Percentiles rank a stretch among this genome's conserved stretches.
Evolutionary conservation across 179 eudicot species (phyloP).

Genomic region (Corrigiola litoralis): DNA sequence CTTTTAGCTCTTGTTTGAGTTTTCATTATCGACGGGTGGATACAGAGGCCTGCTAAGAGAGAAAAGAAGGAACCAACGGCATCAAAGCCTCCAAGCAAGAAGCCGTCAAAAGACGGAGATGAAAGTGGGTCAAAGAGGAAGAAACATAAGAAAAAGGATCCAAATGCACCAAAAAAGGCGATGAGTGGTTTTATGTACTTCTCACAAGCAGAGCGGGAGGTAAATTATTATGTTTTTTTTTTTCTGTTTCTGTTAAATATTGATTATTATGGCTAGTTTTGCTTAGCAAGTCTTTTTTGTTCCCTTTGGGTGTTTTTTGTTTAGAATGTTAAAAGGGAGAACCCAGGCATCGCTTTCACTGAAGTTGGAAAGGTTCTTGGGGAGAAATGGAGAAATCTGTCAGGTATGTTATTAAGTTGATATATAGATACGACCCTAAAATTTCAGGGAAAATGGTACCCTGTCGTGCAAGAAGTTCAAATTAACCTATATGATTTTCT

Average conservation of each 20-base stretch:
- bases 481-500: no score
- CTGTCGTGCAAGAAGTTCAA: no score
- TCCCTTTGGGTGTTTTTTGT: neutral
- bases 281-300: neutral
- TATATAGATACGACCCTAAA: neutral
- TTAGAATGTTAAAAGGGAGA: constrained; percentile 69
- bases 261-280: no score
- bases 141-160: constrained; percentile 92
- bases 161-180: constrained; percentile 89
- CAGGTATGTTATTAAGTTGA: constrained; percentile 42
- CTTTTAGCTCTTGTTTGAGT: neutral
- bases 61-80: constrained; percentile 58
- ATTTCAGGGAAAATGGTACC: no score
- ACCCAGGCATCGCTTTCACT: constrained; percentile 64
- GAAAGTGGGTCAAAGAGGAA: constrained; percentile 73
- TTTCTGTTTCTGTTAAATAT: neutral
- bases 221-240: constrained; percentile 13
- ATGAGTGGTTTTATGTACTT: constrained; percentile 71
- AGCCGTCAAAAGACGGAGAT: constrained; percentile 58
- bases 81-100: constrained; percentile 59
- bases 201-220: constrained; percentile 86
- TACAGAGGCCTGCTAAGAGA: constrained; percentile 70
- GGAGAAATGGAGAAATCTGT: constrained; percentile 79
- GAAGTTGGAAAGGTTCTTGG: constrained; percentile 84
- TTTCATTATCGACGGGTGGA: neutral